Evolutionary conservation across 179 eudicot genomes (phyloP), one percentile per base, ranked within the genome.

Genomic region (Carnegiea gigantea): DNA sequence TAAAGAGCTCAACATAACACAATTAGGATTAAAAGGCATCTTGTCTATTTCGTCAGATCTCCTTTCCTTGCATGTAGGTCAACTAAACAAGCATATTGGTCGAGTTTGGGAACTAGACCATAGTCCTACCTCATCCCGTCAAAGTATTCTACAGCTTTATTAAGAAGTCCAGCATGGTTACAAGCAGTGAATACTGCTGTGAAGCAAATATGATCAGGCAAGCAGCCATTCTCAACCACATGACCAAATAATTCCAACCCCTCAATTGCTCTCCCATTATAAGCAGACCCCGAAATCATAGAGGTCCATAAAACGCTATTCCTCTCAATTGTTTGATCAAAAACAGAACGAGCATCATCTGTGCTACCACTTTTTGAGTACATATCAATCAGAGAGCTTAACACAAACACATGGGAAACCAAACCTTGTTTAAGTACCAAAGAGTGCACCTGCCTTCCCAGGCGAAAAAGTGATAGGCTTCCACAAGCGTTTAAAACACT

Each of bases 21-120:
- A 59, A 82, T 87, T 87, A 49, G 89, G 83, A 75, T 68, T 40
- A 62, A 82, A 85, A 43, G 88, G 88, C 89, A 89, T 89, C 70
- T 84, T 79, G 62, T 87, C 82, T 82, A 87, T 80, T 78, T 77
- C 28, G n/a, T 80, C 46, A 88, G 70, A 59, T 84, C 77, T 46
- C 90, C 91, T 60, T 84, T 82, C 77, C 90, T 84, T 36, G 87
- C 88, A 86, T 82, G 85, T 57, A 89, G 82, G 80, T 89, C 91
- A 62, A 88, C 76, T 13, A 88, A 40, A 64, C 90, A 88, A 78
- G 86, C 89, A 67, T 88, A 86, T 12, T 89, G 88, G 80, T 87
- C 91, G 14, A 84, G 40, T 46, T 83, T 77, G 73, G 91, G 91
- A 84, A 83, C 83, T 68, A 89, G 36, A 62, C 83, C 82, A 48